Conservation (phyloP, 2,329 filamentous ascomycete species). For the Penicillium brevicompactum region DNA sequence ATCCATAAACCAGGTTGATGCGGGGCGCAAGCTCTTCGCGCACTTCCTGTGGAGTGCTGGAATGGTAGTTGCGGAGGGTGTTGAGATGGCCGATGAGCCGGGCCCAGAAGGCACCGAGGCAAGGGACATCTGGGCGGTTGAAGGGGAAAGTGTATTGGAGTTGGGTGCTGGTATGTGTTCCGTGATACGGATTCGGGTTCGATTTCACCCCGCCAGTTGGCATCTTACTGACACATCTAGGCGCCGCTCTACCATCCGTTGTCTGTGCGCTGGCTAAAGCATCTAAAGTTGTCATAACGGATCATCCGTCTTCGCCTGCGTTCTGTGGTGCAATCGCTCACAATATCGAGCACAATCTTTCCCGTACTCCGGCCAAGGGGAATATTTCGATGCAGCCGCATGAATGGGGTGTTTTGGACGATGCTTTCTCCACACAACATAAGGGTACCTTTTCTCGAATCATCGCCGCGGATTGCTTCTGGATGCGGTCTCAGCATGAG, state of each 20-base stretch:
- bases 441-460: conserved; percentile 54
- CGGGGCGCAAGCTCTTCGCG: conserved; percentile 56
- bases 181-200: too few species aligned
- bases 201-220: not conserved
- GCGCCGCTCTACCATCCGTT: conserved; percentile 46
- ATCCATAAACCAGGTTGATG: conserved; percentile 38
- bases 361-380: conserved; percentile 8
- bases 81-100: conserved; percentile 37
- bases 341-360: conserved; percentile 53
- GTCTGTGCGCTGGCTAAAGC: conserved; percentile 41
- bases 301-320: conserved; percentile 49
- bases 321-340: conserved; percentile 45
- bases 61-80: conserved; percentile 45
- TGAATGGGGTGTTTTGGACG: conserved; percentile 53
- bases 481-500: conserved; percentile 60
- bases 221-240: conserved; percentile 20
- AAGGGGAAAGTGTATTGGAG: conserved; percentile 57
- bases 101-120: conserved; percentile 1
- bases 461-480: conserved; percentile 63
- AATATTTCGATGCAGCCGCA: conserved; percentile 51
- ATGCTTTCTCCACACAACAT: conserved; percentile 40
- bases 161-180: conserved; percentile 60
- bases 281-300: conserved; percentile 51
- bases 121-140: conserved; percentile 44
- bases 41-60: conserved; percentile 63